phyloP scores from a whole-genome alignment of 345 rosid genomes.

The Euphorbia tirucalli region DNA sequence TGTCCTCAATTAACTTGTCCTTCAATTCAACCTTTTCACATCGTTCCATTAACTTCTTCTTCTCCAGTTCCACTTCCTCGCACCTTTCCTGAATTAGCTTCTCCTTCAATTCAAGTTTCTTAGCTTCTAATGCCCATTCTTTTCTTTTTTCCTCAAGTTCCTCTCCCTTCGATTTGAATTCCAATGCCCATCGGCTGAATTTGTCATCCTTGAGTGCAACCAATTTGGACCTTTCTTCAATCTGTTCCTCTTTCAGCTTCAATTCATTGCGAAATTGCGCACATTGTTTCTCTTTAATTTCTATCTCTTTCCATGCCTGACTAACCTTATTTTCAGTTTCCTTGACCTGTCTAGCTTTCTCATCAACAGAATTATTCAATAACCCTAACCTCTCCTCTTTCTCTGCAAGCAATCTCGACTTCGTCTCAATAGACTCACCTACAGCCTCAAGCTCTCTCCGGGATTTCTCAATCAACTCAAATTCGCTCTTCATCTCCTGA shows the following conservation, averaged over 20 bases:
- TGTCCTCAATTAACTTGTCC: not conserved
- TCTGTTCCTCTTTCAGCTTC: slow-evolving; percentile 15
- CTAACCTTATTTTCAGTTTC: not conserved
- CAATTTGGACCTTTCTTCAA: slow-evolving; percentile 19
- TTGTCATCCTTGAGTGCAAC: not conserved
- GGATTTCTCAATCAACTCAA: slow-evolving; percentile 15
- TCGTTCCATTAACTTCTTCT: not conserved
- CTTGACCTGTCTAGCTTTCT: slow-evolving; percentile 17
- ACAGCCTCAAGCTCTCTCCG: slow-evolving; percentile 7
- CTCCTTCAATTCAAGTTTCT: not conserved
- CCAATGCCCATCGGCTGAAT: not conserved
- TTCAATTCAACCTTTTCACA: not conserved
- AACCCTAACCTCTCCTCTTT: not conserved
- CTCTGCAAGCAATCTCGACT: not conserved
- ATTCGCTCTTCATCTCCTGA: slow-evolving; percentile 14
- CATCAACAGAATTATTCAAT: not conserved
- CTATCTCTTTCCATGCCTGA: not conserved
- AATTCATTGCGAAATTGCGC: not conserved
- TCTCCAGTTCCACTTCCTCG: not conserved
- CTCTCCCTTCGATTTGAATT: slow-evolving; percentile 19
- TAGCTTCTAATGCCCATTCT: slow-evolving; percentile 12
- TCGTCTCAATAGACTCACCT: not conserved
- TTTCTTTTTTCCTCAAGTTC: slow-evolving; percentile 13
- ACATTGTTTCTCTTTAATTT: not conserved
- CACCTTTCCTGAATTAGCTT: not conserved